These are phyloP conservation scores for Rhododendron ferrugineum DNA, from an alignment of 148 eudicot species.

Conservation along the genomic window DNA sequence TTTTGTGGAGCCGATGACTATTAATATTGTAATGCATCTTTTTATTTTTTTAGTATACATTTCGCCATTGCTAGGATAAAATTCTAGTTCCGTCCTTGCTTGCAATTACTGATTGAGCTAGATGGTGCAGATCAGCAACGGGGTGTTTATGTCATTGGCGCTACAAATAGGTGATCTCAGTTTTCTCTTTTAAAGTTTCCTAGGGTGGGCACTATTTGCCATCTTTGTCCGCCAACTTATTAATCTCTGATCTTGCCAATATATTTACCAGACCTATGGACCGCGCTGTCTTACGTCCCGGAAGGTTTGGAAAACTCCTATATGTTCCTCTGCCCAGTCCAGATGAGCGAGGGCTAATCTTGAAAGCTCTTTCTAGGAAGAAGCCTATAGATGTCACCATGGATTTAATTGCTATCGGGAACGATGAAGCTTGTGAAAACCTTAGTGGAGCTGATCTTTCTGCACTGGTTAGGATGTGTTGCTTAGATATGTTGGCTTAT, in stretches of 20 bases:
- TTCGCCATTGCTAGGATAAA: too few species aligned
- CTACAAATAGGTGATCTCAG: constrained; percentile 63
- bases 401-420: constrained; percentile 63
- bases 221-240: too few species aligned
- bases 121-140: constrained; percentile 63
- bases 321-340: constrained; percentile 70
- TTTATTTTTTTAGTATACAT: too few species aligned
- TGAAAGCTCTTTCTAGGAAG: constrained; percentile 55
- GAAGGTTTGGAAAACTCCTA: constrained; percentile 66
- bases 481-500: too few species aligned
- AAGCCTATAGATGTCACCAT: constrained; percentile 60
- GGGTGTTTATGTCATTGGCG: constrained; percentile 86
- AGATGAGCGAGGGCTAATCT: constrained; percentile 63
- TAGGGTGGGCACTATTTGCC: too few species aligned
- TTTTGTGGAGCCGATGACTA: too few species aligned
- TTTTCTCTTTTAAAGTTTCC: not conserved
- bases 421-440: constrained; percentile 42
- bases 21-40: too few species aligned
- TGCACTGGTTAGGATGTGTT: constrained; percentile 36
- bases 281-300: constrained; percentile 60
- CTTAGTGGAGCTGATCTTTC: constrained; percentile 86
- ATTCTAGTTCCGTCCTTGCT: too few species aligned
- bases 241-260: too few species aligned
- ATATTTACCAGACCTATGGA: constrained; percentile 61
- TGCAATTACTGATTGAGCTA: constrained; percentile 74